Evolutionary conservation across 2,329 filamentous ascomycete species (phyloP), one percentile per base, ranked within the genome.

Genomic region (Stemphylium beticola): DNA sequence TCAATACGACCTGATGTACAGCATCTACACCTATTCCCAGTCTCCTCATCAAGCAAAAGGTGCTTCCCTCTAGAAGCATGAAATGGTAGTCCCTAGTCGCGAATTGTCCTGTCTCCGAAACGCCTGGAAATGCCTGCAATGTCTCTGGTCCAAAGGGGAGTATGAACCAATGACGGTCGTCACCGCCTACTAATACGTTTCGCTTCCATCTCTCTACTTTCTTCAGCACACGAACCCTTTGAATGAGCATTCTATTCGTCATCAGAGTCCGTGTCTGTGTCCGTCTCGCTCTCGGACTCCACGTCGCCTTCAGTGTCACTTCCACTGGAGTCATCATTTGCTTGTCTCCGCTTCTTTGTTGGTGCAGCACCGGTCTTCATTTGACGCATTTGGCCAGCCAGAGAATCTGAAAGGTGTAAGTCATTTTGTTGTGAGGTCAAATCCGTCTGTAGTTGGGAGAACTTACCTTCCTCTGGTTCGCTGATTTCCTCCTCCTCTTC

Each of bases 391-490:
- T 96, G 91, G 57, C 92, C 92, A 43, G 92, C 93, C 64, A 97
- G 82, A 2, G 92, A 92, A 77, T 96, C 92, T 96, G 51, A 67
- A 56, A 48, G 53, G 20, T 37, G 57, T 76, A 62, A 76, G 68
- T 53, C 36, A 52, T 36, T 24, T 46, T 41, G 41, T 48, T 31
- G 11, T 18, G 38, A 14, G 5, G 14, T 51, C 18, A 12, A 24
- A 17, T 44, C 51, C 37, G 42, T 54, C 40, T n/a, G n/a, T 1
- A 29, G 18, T 15, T 2, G 17, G 26, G 26, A 12, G 33, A 22
- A 81, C 88, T 81, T 83, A 96, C 95, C 95, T 82, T 99, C 95
- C 61, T 98, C 95, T 32, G 96, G 95, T 75, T 99, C 95, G 73
- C 91, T 96, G 64, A 99, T 99, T 55, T 99, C 95, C 68, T 96